These are phyloP conservation scores for Thecaphora thlaspeos DNA, from an alignment of 1,284 basidiomycete genomes.

Conservation along the genomic window DNA sequence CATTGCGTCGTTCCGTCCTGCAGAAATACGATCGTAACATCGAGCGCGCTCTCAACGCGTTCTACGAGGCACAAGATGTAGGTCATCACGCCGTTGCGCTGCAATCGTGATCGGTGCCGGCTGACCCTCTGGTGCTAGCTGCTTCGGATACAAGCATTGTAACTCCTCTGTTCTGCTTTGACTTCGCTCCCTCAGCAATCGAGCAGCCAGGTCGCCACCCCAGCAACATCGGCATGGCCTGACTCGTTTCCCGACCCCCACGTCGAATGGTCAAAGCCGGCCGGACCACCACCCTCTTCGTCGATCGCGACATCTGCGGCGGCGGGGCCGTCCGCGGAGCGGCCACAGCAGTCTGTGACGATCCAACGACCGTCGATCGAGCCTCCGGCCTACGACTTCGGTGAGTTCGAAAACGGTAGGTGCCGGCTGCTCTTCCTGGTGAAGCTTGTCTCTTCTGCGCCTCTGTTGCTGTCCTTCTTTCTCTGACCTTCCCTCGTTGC, in stretches of 20 bases:
- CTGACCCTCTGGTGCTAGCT: neutral
- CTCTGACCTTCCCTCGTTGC: too few species aligned
- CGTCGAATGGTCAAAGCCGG: neutral
- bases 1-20: neutral
- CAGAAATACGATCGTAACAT: slow-evolving; percentile 15
- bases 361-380: neutral
- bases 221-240: neutral
- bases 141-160: too few species aligned
- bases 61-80: slow-evolving; percentile 33
- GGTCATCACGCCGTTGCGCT: too few species aligned
- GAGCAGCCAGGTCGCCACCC: neutral
- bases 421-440: too few species aligned
- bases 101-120: too few species aligned
- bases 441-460: too few species aligned
- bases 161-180: too few species aligned
- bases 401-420: too few species aligned
- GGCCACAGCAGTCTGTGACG: neutral
- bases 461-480: too few species aligned
- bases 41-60: slow-evolving; percentile 25
- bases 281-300: neutral
- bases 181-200: neutral
- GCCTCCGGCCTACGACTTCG: neutral
- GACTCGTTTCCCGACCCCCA: too few species aligned
- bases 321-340: slow-evolving; percentile 9
- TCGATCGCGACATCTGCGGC: too few species aligned